Percentiles rank a stretch among this genome's conserved stretches.
These are phyloP conservation scores for Claviceps sorghi DNA, from an alignment of 2,329 filamentous ascomycete species.

Conservation along the genomic window DNA sequence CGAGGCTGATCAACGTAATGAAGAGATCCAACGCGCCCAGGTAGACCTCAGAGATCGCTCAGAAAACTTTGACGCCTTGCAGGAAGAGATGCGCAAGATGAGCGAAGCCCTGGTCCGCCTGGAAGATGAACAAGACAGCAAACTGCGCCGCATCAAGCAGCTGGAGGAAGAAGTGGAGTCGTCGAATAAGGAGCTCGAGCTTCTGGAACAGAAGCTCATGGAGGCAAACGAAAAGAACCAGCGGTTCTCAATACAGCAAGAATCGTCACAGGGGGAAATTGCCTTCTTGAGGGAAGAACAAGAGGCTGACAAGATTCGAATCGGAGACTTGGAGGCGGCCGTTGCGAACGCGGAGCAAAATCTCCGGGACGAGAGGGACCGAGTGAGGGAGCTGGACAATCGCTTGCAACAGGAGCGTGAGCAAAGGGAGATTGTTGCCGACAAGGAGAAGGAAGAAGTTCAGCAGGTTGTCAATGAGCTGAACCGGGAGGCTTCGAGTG, in stretches of 20 bases:
- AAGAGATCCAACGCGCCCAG: slow-evolving; percentile 55
- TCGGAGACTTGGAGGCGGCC: slow-evolving; percentile 78
- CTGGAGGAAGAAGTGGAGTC: slow-evolving; percentile 73
- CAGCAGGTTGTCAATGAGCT: slow-evolving; percentile 88
- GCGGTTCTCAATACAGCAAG: slow-evolving; percentile 75
- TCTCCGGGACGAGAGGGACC: slow-evolving; percentile 75
- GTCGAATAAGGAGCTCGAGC: slow-evolving; percentile 74
- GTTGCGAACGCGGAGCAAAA: slow-evolving; percentile 65
- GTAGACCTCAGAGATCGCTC: slow-evolving; percentile 59
- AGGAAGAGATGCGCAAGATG: slow-evolving; percentile 84
- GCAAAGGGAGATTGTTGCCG: slow-evolving; percentile 75
- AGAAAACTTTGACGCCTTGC: slow-evolving; percentile 82
- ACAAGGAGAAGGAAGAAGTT: slow-evolving; percentile 84
- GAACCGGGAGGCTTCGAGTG: slow-evolving; percentile 64
- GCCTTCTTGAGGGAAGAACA: slow-evolving; percentile 93
- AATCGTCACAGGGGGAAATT: slow-evolving; percentile 86
- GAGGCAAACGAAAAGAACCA: slow-evolving; percentile 82
- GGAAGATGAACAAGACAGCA: slow-evolving; percentile 77
- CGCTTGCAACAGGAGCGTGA: slow-evolving; percentile 67
- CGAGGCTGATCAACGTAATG: slow-evolving; percentile 57
- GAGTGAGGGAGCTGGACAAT: slow-evolving; percentile 53
- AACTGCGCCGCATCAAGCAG: slow-evolving; percentile 62
- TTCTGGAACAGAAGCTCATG: slow-evolving; percentile 66
- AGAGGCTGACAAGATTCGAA: slow-evolving; percentile 94
- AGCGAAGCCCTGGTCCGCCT: slow-evolving; percentile 74